Evolutionary conservation across 1,284 basidiomycete species (phyloP).

Genomic region (Tilletiopsis washingtonensis): DNA sequence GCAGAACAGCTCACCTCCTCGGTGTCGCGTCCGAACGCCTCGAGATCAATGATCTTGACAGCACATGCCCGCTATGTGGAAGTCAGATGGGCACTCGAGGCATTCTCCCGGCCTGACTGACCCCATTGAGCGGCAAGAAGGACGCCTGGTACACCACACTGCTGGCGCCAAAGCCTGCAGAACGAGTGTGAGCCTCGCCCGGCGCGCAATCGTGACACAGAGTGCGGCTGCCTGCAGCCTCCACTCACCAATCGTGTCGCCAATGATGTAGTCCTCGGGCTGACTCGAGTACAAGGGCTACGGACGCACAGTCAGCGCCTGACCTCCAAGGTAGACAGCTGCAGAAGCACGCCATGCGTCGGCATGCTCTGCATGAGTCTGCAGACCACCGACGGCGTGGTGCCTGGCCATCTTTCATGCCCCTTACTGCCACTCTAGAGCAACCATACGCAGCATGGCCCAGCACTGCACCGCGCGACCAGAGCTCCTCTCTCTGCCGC

Average conservation of each 20-base stretch:
- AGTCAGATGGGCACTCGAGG: not conserved
- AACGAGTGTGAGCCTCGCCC: not conserved
- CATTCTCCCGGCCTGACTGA: too few relatives aligned
- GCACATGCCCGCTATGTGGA: constrained; percentile 61
- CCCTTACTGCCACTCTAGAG: too few relatives aligned
- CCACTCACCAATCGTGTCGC: constrained; percentile 27
- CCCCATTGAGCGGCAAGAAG: constrained; percentile 53
- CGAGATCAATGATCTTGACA: constrained; percentile 79
- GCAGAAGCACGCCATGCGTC: not conserved
- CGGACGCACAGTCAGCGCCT: not conserved
- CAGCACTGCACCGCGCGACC: not conserved
- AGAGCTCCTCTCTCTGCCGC: not conserved
- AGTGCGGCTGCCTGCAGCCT: not conserved
- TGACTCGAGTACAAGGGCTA: constrained; percentile 22
- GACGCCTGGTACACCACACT: constrained; percentile 73
- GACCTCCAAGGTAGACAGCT: not conserved
- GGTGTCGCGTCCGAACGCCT: constrained; percentile 53
- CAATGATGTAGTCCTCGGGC: constrained; percentile 35
- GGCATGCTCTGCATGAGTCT: too few relatives aligned
- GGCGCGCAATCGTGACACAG: not conserved
- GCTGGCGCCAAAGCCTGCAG: constrained; percentile 67
- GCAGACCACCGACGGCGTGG: too few relatives aligned
- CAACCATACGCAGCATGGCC: too few relatives aligned
- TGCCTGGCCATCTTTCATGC: too few relatives aligned
- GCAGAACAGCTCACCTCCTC: constrained; percentile 51